Evolutionary conservation across 495 filamentous ascomycete genomes (phyloP), one percentile per base, ranked within the genome.

Genomic region (Echria macrotheca): DNA sequence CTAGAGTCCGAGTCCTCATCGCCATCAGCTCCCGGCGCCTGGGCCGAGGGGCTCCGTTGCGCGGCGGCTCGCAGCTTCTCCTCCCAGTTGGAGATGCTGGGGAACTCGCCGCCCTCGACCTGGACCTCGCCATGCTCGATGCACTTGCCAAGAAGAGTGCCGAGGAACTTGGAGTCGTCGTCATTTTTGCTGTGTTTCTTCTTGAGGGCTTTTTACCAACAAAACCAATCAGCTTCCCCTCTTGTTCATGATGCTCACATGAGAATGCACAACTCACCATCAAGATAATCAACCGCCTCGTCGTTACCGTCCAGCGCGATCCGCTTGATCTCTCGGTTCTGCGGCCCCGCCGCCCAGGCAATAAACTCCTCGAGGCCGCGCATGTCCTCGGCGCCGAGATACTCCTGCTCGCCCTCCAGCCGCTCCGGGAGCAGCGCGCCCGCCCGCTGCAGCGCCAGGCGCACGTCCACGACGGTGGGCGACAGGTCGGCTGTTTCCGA

Each of bases 101-200:
- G 80, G 15, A 72, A 76, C 12, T 75, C 67, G 23, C 86, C 84
- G 23, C 89, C 88, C 56, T 93, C 88, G 26, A 91, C 79, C 36
- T 74, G 66, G 18, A 91, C 60, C 2, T 79, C 74, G 55, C 80
- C 78, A 29, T 84, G 81, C 47, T 90, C 85, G 21, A 73, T 77
- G 37, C 67, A 65, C 53, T 80, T 82, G 2, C 90, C 90, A 9
- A 96, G 66, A 0, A 89, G 73, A 4, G 90, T 94, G 2, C 87
- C 87, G 25, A 81, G 75, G 64, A 83, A 95, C 52, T 89, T 78
- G 8, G 84, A 81, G 52, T 91, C 87, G 53, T 93, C 87, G 25
- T 68, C 71, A 3, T 81, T 86, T 58, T 90, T 91, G 65, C 79
- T 87, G 63, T 91, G 85, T 50, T 89, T 91, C 60, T 87, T 86